phyloP scores from a whole-genome alignment of 164 flowering plant species.

The Umbilicus rupestris region DNA sequence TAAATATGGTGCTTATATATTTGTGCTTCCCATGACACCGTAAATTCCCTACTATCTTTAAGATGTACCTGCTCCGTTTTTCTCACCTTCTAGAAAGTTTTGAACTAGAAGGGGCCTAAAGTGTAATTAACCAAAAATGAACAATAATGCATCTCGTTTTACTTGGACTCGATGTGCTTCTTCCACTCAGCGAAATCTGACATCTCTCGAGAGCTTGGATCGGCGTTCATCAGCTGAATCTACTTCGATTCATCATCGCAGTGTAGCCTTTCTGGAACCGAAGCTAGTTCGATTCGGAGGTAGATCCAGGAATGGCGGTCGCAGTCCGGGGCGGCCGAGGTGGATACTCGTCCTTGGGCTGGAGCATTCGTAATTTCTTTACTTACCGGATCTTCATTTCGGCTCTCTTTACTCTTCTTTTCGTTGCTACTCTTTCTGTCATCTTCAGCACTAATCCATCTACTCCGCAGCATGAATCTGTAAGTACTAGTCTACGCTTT shows the following conservation, averaged over 20 bases:
- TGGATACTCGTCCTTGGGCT: constrained; percentile 10
- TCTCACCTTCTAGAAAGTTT: no score
- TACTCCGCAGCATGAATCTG: constrained; percentile 29
- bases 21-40: no score
- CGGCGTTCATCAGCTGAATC: no score
- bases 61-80: no score
- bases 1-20: no score
- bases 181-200: no score
- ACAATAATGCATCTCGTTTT: no score
- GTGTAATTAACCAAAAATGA: not conserved
- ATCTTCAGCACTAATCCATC: constrained; percentile 44
- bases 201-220: no score
- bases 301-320: constrained; percentile 39
- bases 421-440: constrained; percentile 71
- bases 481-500: constrained; percentile 16
- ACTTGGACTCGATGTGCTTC: no score
- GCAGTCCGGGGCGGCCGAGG: constrained; percentile 36
- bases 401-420: constrained; percentile 76
- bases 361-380: constrained; percentile 40
- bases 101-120: not conserved
- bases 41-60: no score
- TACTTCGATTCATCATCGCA: not conserved
- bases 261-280: not conserved
- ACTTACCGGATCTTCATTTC: constrained; percentile 75
- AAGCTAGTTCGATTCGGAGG: no score